phyloP scores from a whole-genome alignment of 2,329 filamentous ascomycete species.

The Arthrobotrys sphaeroides region DNA sequence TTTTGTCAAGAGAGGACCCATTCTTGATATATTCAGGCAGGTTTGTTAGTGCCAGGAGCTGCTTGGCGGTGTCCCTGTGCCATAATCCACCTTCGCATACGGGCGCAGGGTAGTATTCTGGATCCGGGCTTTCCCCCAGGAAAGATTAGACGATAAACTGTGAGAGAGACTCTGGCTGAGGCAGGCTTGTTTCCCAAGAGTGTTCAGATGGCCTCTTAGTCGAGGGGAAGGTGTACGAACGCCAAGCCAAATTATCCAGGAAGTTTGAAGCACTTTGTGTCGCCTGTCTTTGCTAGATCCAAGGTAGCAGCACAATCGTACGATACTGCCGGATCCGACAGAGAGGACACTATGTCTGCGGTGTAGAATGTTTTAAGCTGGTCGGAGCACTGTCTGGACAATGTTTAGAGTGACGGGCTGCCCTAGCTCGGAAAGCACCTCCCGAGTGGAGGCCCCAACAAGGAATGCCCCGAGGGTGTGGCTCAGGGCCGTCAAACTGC shows the following conservation, averaged over 20 bases:
- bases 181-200: slow-evolving; percentile 34
- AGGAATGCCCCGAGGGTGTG: slow-evolving; percentile 8
- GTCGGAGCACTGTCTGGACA: slow-evolving; percentile 50
- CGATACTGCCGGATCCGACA: slow-evolving; percentile 29
- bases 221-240: slow-evolving; percentile 10
- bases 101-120: slow-evolving; percentile 5
- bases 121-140: neutral
- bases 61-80: slow-evolving; percentile 32
- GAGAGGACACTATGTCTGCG: slow-evolving; percentile 42
- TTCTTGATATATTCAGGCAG: slow-evolving; percentile 51
- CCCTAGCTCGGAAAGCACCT: slow-evolving; percentile 33
- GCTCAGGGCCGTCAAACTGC: slow-evolving; percentile 30
- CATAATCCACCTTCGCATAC: slow-evolving; percentile 9
- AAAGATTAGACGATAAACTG: slow-evolving; percentile 46
- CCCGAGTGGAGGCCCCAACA: slow-evolving; percentile 29
- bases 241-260: slow-evolving; percentile 28
- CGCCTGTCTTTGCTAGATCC: slow-evolving; percentile 34
- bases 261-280: slow-evolving; percentile 43
- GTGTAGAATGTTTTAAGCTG: slow-evolving; percentile 51
- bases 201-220: neutral
- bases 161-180: slow-evolving; percentile 31
- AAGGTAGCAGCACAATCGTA: slow-evolving; percentile 42
- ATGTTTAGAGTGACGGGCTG: slow-evolving; percentile 45
- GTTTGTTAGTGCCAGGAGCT: slow-evolving; percentile 33
- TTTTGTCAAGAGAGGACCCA: slow-evolving; percentile 20